These are phyloP conservation scores for Rachicladosporium sp. DNA, from an alignment of 2,329 filamentous ascomycete genomes.

Conservation along the genomic window DNA sequence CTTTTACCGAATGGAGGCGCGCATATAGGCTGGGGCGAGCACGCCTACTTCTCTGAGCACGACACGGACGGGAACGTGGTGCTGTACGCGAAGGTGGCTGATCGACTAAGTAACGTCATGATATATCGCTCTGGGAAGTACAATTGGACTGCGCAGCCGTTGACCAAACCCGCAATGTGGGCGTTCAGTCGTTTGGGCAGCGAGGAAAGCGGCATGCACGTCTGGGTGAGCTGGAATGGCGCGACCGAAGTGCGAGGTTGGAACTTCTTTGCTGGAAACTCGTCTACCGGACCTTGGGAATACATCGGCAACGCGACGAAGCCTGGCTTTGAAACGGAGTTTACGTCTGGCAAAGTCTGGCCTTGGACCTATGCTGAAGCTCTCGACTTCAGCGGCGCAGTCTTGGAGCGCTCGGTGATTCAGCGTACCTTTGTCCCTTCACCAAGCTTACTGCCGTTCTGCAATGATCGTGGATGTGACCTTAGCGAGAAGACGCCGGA, in stretches of 20 bases:
- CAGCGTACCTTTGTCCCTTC: constrained; percentile 27
- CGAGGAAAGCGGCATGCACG: constrained; percentile 2
- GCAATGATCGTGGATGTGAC: constrained; percentile 23
- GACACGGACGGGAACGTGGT: constrained; percentile 12
- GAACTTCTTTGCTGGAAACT: constrained; percentile 37
- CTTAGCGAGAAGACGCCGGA: constrained; percentile 13
- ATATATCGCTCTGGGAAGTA: constrained; percentile 20
- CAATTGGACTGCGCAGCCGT: constrained; percentile 25
- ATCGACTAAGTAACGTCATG: constrained; percentile 15
- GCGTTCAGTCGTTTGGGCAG: constrained; percentile 12
- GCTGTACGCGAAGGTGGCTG: constrained; percentile 15
- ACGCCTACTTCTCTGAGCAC: constrained; percentile 15
- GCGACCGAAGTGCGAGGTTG: constrained; percentile 26
- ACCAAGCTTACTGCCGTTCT: constrained; percentile 16
- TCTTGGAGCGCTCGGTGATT: constrained; percentile 21
- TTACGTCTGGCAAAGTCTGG: constrained; percentile 12
- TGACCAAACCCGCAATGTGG: constrained; percentile 17
- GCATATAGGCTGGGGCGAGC: constrained; percentile 17
- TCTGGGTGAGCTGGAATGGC: constrained; percentile 18
- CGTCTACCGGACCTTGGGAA: constrained; percentile 23
- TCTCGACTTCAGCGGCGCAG: constrained; percentile 17
- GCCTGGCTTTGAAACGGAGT: constrained; percentile 33
- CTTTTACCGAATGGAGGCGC: constrained; percentile 22
- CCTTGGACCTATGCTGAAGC: constrained; percentile 24
- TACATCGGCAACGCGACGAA: constrained; percentile 28